Evolutionary conservation across 2,329 filamentous ascomycete species (phyloP), one percentile per base, ranked within the genome.

Genomic region (Calycina herbarum): DNA sequence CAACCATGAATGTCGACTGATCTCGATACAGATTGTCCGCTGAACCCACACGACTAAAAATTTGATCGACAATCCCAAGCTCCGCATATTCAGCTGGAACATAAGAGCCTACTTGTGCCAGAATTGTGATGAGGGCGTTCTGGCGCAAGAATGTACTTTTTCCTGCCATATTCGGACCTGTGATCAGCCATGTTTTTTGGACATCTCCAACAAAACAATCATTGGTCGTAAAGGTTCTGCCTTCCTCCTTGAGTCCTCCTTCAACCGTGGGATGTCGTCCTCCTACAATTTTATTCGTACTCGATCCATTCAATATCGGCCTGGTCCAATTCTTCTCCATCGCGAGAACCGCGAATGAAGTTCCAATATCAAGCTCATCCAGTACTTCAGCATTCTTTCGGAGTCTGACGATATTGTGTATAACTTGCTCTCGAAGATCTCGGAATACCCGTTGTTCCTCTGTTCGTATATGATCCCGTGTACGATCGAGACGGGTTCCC

Each of bases 1-100:
- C 95, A 0, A 98, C 93, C 95, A 99, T 98, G 78, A 99, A 99
- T 0, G 96, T 99, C 62, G 93, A 97, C 78, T 98, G 94, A 79
- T 97, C 91, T 61, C 88, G 87, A 80, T 91, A 97, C n/a, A 99
- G 83, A 76, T 97, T 94, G 77, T 99, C 96, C 1, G 94, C 95
- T 0, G 93, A 96, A 1, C 95, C 95, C 27, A 96, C 90, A 75
- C 95, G 91, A 75, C 90, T 95, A 81, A 96, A 98, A 63, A 99
- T 90, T 73, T 94, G 93, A 79, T 99, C 95, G n/a, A 97, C 93
- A 56, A 99, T 83, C 1, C 94, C 94, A 31, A 99, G 84, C 72
- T 92, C 88, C 3, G 93, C 94, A 76, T 92, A 91, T 29, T 89
- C 86, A 0, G 95, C 95, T 0, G 95, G 95, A 0, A 99, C 94